Evolutionary conservation across 176 grass and related monocot species (phyloP).

Genomic region (Cymbopogon citratus): DNA sequence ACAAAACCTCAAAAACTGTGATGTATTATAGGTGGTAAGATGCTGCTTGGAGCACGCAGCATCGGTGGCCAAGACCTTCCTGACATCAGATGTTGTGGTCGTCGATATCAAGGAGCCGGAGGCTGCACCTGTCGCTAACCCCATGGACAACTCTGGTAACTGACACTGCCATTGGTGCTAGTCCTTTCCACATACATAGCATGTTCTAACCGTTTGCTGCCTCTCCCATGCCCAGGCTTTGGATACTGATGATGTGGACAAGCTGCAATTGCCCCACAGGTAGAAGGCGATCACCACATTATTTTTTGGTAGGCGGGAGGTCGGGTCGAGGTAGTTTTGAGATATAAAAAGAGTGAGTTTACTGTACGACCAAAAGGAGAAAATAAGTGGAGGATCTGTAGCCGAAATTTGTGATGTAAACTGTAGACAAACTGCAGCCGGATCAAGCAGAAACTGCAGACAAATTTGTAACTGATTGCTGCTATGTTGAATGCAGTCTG

Average conservation of each 20-base stretch:
- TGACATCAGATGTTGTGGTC: slow-evolving; percentile 77
- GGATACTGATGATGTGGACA: slow-evolving; percentile 50
- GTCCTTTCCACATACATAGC: neutral
- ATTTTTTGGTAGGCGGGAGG: slow-evolving; percentile 35
- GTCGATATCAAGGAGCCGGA: slow-evolving; percentile 90
- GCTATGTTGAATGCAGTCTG: neutral
- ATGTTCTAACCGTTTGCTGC: neutral
- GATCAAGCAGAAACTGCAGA: neutral
- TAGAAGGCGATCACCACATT: neutral
- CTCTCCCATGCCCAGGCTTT: slow-evolving; percentile 35
- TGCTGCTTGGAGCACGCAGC: slow-evolving; percentile 89
- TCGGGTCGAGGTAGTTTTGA: slow-evolving; percentile 16
- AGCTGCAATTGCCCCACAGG: neutral
- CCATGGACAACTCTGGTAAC: slow-evolving; percentile 89
- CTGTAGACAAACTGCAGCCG: neutral
- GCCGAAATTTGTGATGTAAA: slow-evolving; percentile 18
- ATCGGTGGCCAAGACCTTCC: slow-evolving; percentile 91
- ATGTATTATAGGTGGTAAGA: slow-evolving; percentile 71
- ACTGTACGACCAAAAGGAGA: neutral
- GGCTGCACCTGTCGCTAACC: slow-evolving; percentile 48
- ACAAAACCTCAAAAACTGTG: neutral
- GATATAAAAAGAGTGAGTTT: neutral
- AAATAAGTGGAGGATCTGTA: slow-evolving; percentile 31
- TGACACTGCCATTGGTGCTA: neutral
- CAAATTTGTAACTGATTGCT: neutral